Evolutionary conservation across 1,139 yeast species (phyloP), one percentile per base, ranked within the genome.

Genomic region (Protomyces arabidopsidicola): DNA sequence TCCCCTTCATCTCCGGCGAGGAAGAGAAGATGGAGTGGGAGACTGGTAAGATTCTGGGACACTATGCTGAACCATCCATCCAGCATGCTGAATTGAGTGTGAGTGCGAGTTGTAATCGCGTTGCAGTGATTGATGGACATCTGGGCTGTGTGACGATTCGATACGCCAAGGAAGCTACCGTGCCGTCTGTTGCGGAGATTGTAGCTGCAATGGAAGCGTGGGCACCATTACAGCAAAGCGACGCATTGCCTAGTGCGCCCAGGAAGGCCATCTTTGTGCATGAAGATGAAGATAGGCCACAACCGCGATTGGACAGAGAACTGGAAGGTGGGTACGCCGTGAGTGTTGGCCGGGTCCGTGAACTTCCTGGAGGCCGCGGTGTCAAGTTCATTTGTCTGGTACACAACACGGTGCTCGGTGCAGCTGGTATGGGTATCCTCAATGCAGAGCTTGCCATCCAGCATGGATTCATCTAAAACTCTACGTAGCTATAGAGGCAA

Each of bases 1-100:
- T 93, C 64, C 99, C 99, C 56, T 91, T 79, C 80, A 93, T 93
- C 72, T 82, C 93, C 67, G 97, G 98, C 59, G 99, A 93, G 78
- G 99, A 93, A 78, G 99, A 95, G 70, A 93, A 93, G 79, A 90
- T 93, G 70, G 98, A 95, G 78, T 90, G 96, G 95, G 99, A 93
- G 79, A 90, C 98, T 63, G 88, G 89, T 75, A 93, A 93, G 79
- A 93, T 93, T 70, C 81, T 93, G 71, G 97, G 97, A 69, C 71
- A 75, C 45, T 74, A 87, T 60, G 72, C 73, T 1, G 85, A 81
- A 63, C 79, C 80, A 14, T 78, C 86, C 63, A 79, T 90, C 67
- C 76, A 85, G 50, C 90, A 88, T 70, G 78, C 91, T 74, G 86
- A 82, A 73, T 6, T 52, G 35, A 51, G 36, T 36, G 96, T 95